Evolutionary conservation across 441 rosid genomes (phyloP).

Genomic region (Geranium incanum): DNA sequence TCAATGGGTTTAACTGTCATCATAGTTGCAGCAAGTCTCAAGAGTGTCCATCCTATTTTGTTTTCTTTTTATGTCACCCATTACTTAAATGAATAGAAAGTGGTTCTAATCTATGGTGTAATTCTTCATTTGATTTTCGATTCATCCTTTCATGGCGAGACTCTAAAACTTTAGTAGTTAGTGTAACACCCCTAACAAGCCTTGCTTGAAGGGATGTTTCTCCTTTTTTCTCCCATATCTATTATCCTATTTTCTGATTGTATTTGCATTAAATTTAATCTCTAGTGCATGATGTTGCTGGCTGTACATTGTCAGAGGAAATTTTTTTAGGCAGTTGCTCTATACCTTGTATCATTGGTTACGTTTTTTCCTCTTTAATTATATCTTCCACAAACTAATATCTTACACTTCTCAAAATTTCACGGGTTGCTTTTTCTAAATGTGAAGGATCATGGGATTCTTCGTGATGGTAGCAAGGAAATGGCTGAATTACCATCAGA

Average conservation of each 20-base stretch:
- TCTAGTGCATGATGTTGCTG: conserved; percentile 2
- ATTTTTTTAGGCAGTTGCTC: not conserved
- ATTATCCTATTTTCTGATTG: conserved; percentile 9
- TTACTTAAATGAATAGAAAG: not conserved
- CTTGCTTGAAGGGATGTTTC: not conserved
- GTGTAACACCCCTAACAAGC: not conserved
- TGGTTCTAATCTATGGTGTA: not conserved
- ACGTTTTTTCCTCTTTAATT: not conserved
- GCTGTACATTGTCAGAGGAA: not conserved
- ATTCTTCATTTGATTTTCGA: not conserved
- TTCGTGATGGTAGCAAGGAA: conserved; percentile 62
- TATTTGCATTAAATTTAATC: not conserved
- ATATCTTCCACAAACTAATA: not conserved
- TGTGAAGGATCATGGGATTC: conserved; percentile 69
- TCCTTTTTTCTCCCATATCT: not conserved
- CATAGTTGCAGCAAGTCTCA: not conserved
- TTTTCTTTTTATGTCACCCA: not conserved
- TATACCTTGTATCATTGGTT: conserved; percentile 5
- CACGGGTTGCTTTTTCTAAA: not conserved
- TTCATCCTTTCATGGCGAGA: not conserved
- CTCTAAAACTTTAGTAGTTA: not conserved
- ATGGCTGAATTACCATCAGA: conserved; percentile 35
- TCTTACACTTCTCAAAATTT: conserved; percentile 17
- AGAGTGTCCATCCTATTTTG: not conserved
- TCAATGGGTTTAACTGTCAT: not conserved